A percentile compares a stretch with the other conserved stretches of the same genome.
These are phyloP conservation scores for Pholiota conissans DNA, from an alignment of 768 basidiomycete genomes.

Conservation along the genomic window DNA sequence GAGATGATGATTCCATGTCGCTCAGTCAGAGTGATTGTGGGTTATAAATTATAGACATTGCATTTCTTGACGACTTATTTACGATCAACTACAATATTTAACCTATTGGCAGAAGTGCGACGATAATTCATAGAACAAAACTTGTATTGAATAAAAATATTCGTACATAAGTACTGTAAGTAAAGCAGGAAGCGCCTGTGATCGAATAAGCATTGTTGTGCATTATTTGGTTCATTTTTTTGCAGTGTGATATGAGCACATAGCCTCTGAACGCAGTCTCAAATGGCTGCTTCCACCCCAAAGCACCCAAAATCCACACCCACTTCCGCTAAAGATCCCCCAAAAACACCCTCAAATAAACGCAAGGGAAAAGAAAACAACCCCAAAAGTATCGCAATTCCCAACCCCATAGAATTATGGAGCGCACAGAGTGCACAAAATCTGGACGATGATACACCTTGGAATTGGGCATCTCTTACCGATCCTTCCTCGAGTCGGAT, in stretches of 20 bases:
- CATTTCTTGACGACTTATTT: not conserved
- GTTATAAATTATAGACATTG: conserved; percentile 44
- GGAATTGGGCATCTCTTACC: conserved; percentile 74
- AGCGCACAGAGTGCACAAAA: conserved; percentile 14
- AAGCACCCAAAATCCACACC: conserved; percentile 27
- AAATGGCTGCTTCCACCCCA: conserved; percentile 45
- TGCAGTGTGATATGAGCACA: conserved; percentile 19
- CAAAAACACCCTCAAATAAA: conserved; percentile 37
- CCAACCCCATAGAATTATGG: conserved; percentile 13
- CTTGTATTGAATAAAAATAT: not conserved
- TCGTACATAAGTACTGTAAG: no score
- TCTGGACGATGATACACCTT: conserved; percentile 36
- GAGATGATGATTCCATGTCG: conserved; percentile 57
- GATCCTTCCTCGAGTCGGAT: conserved; percentile 63
- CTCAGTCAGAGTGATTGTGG: conserved; percentile 59
- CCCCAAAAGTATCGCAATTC: conserved; percentile 11
- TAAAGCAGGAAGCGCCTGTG: not conserved
- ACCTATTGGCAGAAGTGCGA: not conserved
- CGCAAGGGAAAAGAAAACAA: conserved; percentile 48
- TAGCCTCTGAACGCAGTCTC: conserved; percentile 15
- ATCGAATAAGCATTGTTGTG: conserved; percentile 20
- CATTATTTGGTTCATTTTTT: conserved; percentile 37
- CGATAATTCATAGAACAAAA: not conserved
- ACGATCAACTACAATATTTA: not conserved
- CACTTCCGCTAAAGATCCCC: conserved; percentile 16